phyloP scores from a whole-genome alignment of 2,329 filamentous ascomycete species.

The Xylaria sp. region DNA sequence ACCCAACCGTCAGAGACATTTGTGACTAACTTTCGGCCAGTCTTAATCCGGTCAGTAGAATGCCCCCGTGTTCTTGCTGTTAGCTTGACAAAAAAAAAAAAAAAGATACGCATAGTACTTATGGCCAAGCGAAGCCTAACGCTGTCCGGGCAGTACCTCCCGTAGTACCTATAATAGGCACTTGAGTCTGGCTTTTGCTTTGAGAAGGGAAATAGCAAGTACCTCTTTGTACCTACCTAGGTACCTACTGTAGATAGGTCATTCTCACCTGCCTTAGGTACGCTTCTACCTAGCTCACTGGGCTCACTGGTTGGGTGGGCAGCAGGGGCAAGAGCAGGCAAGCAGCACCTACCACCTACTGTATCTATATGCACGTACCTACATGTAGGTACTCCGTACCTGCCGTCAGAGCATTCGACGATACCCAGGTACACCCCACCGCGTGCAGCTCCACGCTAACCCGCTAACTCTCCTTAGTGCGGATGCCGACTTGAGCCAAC shows the following conservation, averaged over 20 bases:
- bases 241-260: too few species aligned
- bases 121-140: not conserved
- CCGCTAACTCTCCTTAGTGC: slow-evolving; percentile 2
- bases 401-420: not conserved
- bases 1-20: too few species aligned
- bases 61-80: not conserved
- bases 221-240: not conserved
- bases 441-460: not conserved
- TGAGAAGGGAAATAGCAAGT: too few species aligned
- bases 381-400: not conserved
- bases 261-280: too few species aligned
- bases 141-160: not conserved
- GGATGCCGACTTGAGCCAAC: slow-evolving; percentile 18
- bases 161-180: too few species aligned
- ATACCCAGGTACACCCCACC: not conserved
- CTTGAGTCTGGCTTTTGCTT: too few species aligned
- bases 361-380: too few species aligned
- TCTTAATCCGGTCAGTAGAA: slow-evolving; percentile 24
- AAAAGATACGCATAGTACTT: too few species aligned
- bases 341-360: too few species aligned
- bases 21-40: not conserved
- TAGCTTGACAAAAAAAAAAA: not conserved
- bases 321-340: too few species aligned
- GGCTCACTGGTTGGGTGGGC: too few species aligned
- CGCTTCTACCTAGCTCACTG: too few species aligned